A percentile compares a stretch with the other conserved stretches of the same genome.
Conservation (phyloP, 768 basidiomycete species). For the Amyloporia xantha region DNA sequence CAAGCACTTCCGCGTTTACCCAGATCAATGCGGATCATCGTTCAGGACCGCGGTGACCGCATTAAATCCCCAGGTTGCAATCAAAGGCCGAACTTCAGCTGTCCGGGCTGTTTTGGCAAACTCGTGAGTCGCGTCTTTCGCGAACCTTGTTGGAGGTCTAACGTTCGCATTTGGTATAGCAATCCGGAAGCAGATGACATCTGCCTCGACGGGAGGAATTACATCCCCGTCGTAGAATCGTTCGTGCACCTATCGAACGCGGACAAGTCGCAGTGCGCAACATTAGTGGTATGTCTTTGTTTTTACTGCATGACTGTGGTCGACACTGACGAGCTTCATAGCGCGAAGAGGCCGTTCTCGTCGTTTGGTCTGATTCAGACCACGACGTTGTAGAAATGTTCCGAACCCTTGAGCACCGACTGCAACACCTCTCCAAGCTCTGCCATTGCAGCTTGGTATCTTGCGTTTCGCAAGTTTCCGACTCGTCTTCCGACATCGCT, state of each 20-base stretch:
- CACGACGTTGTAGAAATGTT: not conserved
- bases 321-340: not conserved
- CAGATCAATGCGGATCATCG: not conserved
- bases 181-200: not conserved
- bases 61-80: not conserved
- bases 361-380: not conserved
- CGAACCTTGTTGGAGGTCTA: too few species aligned
- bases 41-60: not conserved
- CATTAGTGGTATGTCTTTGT: not conserved
- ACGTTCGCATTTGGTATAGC: too few species aligned
- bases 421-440: not conserved
- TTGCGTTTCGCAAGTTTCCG: not conserved
- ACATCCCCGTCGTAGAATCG: not conserved
- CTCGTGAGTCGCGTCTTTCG: not conserved
- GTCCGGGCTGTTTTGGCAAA: not conserved
- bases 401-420: not conserved
- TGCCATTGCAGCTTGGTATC: not conserved
- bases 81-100: not conserved
- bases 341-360: conserved; percentile 4
- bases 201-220: not conserved
- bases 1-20: not conserved
- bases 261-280: not conserved
- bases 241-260: not conserved
- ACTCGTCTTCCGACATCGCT: not conserved
- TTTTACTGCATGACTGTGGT: not conserved